A percentile compares a stretch with the other conserved stretches of the same genome.
phyloP scores from a whole-genome alignment of 768 basidiomycete species.

The Kwoniella dendrophila region DNA sequence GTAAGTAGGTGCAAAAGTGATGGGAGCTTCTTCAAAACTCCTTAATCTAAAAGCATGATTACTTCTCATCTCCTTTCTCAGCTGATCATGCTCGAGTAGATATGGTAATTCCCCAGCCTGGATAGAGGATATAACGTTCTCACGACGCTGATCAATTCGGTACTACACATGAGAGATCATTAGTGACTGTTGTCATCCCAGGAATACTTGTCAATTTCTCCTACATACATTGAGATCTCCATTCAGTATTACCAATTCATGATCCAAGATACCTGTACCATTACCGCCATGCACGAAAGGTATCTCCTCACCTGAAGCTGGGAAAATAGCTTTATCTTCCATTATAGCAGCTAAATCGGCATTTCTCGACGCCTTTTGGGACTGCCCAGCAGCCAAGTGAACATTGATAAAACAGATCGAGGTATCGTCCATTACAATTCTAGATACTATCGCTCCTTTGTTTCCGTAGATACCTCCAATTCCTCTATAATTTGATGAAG shows the following conservation, averaged over 20 bases:
- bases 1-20: conserved; percentile 87
- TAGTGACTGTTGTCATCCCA: background rate
- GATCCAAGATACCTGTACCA: conserved; percentile 88
- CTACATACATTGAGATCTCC: conserved; percentile 82
- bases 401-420: conserved; percentile 95
- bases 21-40: conserved; percentile 74
- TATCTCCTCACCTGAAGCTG: conserved; percentile 59
- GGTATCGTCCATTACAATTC: conserved; percentile 87
- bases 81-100: conserved; percentile 76
- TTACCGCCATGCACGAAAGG: conserved; percentile 84
- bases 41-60: conserved; percentile 88
- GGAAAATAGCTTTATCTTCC: conserved; percentile 74
- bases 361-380: conserved; percentile 77
- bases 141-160: conserved; percentile 89
- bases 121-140: conserved; percentile 73
- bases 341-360: conserved; percentile 83
- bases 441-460: conserved; percentile 88
- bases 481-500: conserved; percentile 60
- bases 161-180: conserved; percentile 59
- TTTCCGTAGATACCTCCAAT: conserved; percentile 93
- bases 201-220: background rate
- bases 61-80: conserved; percentile 80
- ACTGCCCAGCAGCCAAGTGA: conserved; percentile 89
- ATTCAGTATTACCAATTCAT: conserved; percentile 89
- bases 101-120: conserved; percentile 66